Evolutionary conservation across 306 rosid species (phyloP), one percentile per base, ranked within the genome.

Genomic region (Bauhinia variegata): DNA sequence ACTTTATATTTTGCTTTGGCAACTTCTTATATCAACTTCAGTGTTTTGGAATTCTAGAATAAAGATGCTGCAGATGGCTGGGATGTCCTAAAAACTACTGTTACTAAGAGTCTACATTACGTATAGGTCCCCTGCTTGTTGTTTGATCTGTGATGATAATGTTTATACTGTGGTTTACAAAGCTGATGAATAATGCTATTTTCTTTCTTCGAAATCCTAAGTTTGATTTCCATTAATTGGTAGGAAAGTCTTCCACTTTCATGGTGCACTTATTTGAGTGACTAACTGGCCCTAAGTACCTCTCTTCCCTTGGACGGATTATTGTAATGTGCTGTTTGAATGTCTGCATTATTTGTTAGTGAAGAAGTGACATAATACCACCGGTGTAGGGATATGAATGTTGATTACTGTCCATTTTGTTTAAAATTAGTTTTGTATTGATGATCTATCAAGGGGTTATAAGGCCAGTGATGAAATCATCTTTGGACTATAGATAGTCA

Each of bases 401-500:
- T 54, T 9, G 59, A 63, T 37, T 48, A 16, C 38, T 56, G 16
- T 23, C 43, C 14, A 44, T 65, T 30, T 65, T 65, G 47, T 14
- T 2, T 56, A 56, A 64, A 8, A 38, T 36, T 43, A 66, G 30
- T 6, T 17, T 59, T 23, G 46, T 58, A 42, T 56, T 65, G 66
- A 43, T 65, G 66, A 43, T 56, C 67, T 30, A 37, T 30, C 15
- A 28, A 36, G 53, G 30, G 52, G 15, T 23, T 44, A 19, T 3
- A 1, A 33, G n/a, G 42, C n/a, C 6, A 7, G 32, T 36, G 7
- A 33, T 64, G n/a, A 13, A 32, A 47, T 54, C 44, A 31, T 32
- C 41, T 68, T 34, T 43, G 47, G 37, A 44, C 61, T 59, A 19
- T 14, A 60, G 39, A 34, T 68, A 48, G 52, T 37, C 50, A 42